phyloP scores from a whole-genome alignment of 768 basidiomycete species.

The Boletus rubescentipes region DNA sequence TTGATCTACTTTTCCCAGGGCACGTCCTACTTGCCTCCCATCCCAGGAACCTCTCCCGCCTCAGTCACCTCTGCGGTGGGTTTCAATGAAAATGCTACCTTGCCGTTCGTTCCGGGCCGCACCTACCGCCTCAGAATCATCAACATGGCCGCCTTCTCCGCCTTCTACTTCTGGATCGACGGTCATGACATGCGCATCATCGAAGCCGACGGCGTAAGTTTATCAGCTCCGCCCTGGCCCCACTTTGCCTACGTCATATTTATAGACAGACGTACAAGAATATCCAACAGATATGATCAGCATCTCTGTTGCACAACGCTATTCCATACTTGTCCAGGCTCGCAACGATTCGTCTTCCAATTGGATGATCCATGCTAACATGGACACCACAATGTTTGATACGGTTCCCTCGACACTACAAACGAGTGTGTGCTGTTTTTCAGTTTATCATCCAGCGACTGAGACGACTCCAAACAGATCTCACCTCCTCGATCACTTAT shows the following conservation, averaged over 20 bases:
- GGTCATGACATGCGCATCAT: constrained; percentile 84
- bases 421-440: constrained; percentile 55
- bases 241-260: background rate
- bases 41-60: constrained; percentile 43
- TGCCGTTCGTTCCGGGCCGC: constrained; percentile 81
- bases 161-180: constrained; percentile 87
- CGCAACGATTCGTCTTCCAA: constrained; percentile 82
- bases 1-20: constrained; percentile 85
- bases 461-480: constrained; percentile 44
- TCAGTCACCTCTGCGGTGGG: constrained; percentile 61
- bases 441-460: background rate
- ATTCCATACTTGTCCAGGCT: constrained; percentile 89
- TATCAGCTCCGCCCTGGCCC: background rate
- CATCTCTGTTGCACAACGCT: constrained; percentile 86
- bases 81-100: constrained; percentile 83
- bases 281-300: constrained; percentile 69
- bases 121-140: constrained; percentile 88
- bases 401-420: constrained; percentile 65
- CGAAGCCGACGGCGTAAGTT: constrained; percentile 77
- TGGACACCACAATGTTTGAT: constrained; percentile 92
- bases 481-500: constrained; percentile 86
- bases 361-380: constrained; percentile 89
- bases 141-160: constrained; percentile 73
- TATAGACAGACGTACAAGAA: constrained; percentile 73
- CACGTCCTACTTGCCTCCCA: constrained; percentile 64